Conservation (phyloP, 208 protist species). For the Leishmania aethiopica region DNA sequence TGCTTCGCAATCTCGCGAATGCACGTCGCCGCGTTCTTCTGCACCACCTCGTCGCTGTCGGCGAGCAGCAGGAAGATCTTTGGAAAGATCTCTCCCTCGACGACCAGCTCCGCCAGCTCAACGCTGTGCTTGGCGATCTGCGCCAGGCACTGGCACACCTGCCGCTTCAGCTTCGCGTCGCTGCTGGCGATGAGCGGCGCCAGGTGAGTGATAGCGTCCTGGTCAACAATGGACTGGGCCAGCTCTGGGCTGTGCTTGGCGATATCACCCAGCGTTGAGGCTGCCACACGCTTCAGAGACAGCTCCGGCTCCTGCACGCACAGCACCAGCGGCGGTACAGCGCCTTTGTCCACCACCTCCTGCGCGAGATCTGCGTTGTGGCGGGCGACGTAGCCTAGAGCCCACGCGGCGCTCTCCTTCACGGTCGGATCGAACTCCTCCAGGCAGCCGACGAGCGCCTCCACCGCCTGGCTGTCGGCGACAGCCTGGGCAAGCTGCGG, state of each 20-base stretch:
- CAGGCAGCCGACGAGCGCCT: slow-evolving; percentile 96
- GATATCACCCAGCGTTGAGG: slow-evolving; percentile 96
- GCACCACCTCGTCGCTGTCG: slow-evolving; percentile 95
- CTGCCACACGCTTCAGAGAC: slow-evolving; percentile 96
- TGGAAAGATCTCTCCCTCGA: slow-evolving; percentile 98
- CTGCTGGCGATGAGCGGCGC: slow-evolving; percentile 95
- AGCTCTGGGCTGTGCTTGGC: slow-evolving; percentile 96
- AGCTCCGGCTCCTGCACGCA: slow-evolving; percentile 98
- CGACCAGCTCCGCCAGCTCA: slow-evolving; percentile 98
- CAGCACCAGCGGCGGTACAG: slow-evolving; percentile 96
- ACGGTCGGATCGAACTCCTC: slow-evolving; percentile 98
- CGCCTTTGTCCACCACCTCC: slow-evolving; percentile 96
- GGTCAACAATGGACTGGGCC: slow-evolving; percentile 96
- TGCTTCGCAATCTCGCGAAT: slow-evolving; percentile 99
- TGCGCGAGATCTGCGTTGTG: slow-evolving; percentile 94
- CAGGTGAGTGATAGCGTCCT: slow-evolving; percentile 96
- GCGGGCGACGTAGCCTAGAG: slow-evolving; percentile 97
- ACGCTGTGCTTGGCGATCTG: slow-evolving; percentile 99
- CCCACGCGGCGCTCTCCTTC: slow-evolving; percentile 98
- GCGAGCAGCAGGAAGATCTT: slow-evolving; percentile 96
- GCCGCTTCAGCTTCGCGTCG: slow-evolving; percentile 97
- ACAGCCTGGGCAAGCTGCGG: slow-evolving; percentile 97
- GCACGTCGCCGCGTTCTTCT: slow-evolving; percentile 97
- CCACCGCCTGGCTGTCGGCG: slow-evolving; percentile 96
- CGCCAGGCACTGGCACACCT: slow-evolving; percentile 95